Percentiles rank a stretch among this genome's conserved stretches.
Conservation (phyloP, 306 rosid species). For the Psophocarpus tetragonolobus region DNA sequence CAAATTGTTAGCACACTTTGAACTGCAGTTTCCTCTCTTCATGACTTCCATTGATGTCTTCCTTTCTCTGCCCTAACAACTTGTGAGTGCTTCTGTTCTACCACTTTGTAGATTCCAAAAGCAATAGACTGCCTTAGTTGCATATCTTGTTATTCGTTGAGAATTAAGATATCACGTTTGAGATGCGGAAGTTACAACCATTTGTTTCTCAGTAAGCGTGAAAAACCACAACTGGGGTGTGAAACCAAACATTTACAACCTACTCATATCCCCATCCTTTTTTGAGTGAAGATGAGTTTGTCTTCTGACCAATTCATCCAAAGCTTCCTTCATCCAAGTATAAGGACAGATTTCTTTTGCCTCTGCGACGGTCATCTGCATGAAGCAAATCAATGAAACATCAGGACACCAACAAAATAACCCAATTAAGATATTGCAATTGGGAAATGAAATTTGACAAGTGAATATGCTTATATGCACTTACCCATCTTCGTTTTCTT, state of each 20-base stretch:
- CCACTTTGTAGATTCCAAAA: slow-evolving; percentile 33
- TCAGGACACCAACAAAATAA: slow-evolving; percentile 37
- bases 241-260: slow-evolving; percentile 27
- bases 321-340: slow-evolving; percentile 91
- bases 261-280: neutral
- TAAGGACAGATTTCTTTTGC: slow-evolving; percentile 85
- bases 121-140: neutral
- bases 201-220: neutral
- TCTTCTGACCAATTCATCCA: slow-evolving; percentile 56
- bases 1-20: neutral
- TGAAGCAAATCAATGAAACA: slow-evolving; percentile 26
- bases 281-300: slow-evolving; percentile 34
- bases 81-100: slow-evolving; percentile 22
- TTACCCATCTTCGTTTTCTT: slow-evolving; percentile 79
- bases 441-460: neutral
- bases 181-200: neutral
- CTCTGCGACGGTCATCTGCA: slow-evolving; percentile 72
- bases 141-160: neutral
- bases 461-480: slow-evolving; percentile 20
- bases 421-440: slow-evolving; percentile 10
- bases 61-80: slow-evolving; percentile 26
- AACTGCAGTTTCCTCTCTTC: neutral
- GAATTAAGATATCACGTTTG: neutral
- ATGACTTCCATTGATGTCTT: slow-evolving; percentile 14
- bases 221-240: neutral